Percentiles rank a stretch among this genome's conserved stretches.
Conservation (phyloP, 352 stramenopile genomes). For the Thraustochytrium sp. region DNA sequence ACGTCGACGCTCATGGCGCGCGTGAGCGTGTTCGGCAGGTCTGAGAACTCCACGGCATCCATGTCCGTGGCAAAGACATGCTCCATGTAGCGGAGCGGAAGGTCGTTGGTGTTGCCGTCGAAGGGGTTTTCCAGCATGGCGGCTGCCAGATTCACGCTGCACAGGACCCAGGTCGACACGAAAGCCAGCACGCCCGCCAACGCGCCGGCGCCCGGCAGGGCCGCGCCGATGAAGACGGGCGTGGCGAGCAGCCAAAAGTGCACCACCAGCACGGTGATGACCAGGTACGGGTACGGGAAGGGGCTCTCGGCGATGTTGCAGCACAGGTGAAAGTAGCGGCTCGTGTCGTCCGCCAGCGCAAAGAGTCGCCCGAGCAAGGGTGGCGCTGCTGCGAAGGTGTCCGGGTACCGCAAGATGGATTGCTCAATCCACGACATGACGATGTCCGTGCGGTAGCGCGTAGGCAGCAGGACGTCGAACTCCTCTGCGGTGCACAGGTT, state of each 20-base stretch:
- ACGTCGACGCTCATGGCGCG: neutral
- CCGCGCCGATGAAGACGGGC: slow-evolving; percentile 15
- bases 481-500: slow-evolving; percentile 28
- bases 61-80: slow-evolving; percentile 19
- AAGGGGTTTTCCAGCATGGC: slow-evolving; percentile 18
- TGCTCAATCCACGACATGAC: slow-evolving; percentile 36
- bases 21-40: neutral
- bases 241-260: slow-evolving; percentile 25
- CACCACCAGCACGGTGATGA: slow-evolving; percentile 18
- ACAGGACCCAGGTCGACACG: slow-evolving; percentile 33
- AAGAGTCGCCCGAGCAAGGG: slow-evolving; percentile 10
- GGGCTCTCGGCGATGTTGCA: slow-evolving; percentile 24
- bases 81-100: slow-evolving; percentile 17
- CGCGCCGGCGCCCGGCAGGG: neutral
- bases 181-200: neutral
- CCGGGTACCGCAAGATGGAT: neutral
- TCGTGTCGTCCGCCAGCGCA: slow-evolving; percentile 1
- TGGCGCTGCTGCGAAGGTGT: neutral
- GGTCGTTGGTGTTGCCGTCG: neutral
- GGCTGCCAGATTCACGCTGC: slow-evolving; percentile 12
- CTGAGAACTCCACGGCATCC: neutral
- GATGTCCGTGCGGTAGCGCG: slow-evolving; percentile 1
- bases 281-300: slow-evolving; percentile 36
- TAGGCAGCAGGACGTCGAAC: neutral
- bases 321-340: slow-evolving; percentile 16